Evolutionary conservation across 768 basidiomycete genomes (phyloP), one percentile per base, ranked within the genome.

Genomic region (Mycena pura): DNA sequence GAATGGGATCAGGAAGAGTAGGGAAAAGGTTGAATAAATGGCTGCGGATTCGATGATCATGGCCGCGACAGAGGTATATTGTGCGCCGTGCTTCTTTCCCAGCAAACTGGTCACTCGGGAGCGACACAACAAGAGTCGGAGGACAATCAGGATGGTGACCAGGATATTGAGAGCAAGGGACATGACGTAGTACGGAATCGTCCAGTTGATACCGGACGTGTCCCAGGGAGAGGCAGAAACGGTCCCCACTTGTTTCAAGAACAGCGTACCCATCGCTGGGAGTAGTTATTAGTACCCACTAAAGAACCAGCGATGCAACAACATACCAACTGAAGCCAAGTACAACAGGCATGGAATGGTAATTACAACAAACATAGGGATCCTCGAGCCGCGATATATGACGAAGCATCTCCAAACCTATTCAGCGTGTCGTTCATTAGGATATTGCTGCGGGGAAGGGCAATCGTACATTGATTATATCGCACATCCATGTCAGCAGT

Each of bases 1-100:
- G 57, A 64, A 70, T 3, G 68, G 61, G 1, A 70, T 44, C 7
- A 70, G 25, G 36, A 70, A 70, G 9, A 68, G 39, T 6, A 70
- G 41, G 7, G 65, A 47, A 17, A 69, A 65, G 4, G 52, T 22
- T 3, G 63, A 48, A 36, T 68, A 65, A 7, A 68, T 49, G 21
- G 57, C 55, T 8, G 69, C 65, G 10, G 65, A 66, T 41, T 70
- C 69, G 28, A 65, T 27, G 28, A 69, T 21, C 47, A 69, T 65
- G 14, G 63, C 38, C 9, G 63, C 64, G 17, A 70, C 44, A 21
- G 50, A 62, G 24, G 58, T 53, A 32, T 69, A 70, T n/a, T 64
- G 48, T 22, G 40, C 31, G n/a, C 69, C 68, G 53, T 70, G 57
- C 5, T 31, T 44, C 3, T 13, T 27, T 6, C 52, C 57, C 25